Evolutionary conservation across 768 basidiomycete species (phyloP), one percentile per base, ranked within the genome.

Genomic region (Mycena haematopus): DNA sequence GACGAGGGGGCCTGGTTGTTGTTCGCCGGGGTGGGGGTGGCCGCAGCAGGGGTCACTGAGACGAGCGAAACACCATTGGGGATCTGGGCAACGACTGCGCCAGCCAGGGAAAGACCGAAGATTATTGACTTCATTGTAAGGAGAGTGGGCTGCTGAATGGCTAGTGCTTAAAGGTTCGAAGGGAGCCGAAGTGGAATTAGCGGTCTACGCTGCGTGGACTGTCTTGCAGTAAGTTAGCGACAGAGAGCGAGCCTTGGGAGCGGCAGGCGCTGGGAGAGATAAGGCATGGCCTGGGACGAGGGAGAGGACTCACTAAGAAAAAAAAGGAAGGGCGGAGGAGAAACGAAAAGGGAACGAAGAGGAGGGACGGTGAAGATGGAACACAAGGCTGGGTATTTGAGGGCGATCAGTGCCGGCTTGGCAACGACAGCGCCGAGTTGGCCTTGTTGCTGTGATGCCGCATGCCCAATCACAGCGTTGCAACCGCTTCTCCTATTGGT

Each of bases 151-250:
- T 76, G 75, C 75, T 72, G 76, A 15, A 36, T 13, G 6, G 36
- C 36, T 4, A 14, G 76, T 74, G 77, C 72, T 76, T 69, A 71
- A 74, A 72, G 70, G 71, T 77, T 68, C 71, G 68, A 73, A 72
- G 60, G 72, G 76, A 77, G 73, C 73, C 77, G 74, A 74, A n/a
- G n/a, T 60, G 70, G 71, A 74, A 76, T 62, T 71, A 86, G 88
- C 88, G 88, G 78, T 90, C 87, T 84, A 90, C 88, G 88, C 88
- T 85, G 76, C 76, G 75, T 78, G 73, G 74, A 85, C 86, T 87
- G 87, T 82, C 88, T 89, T 79, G 86, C 86, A 89, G 87, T 74
- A 72, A n/a, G 71, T 70, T 54, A 73, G 74, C 73, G 78, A 76
- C 73, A 71, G 72, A 73, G 74, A 74, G 78, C 77, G 68, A 75